Percentiles rank a stretch among this genome's conserved stretches.
These are phyloP conservation scores for Dentipellis sp. DNA, from an alignment of 768 basidiomycete genomes.

Conservation along the genomic window DNA sequence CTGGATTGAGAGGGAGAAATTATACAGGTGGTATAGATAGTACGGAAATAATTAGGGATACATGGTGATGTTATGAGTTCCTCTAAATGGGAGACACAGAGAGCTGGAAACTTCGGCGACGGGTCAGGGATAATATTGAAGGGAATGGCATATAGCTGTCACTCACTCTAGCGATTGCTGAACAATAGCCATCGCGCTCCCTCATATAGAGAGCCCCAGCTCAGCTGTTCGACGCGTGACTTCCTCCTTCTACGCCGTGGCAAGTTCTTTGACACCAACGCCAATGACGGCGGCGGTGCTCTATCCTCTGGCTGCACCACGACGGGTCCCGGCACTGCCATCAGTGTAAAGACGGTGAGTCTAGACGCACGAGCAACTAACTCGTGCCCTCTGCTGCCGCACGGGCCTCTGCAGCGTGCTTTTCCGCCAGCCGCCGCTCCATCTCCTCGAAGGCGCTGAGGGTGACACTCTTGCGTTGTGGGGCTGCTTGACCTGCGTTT, in stretches of 20 bases:
- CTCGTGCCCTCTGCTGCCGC: neutral
- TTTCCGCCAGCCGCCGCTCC: conserved; percentile 47
- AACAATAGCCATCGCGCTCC: neutral
- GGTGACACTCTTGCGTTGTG: conserved; percentile 23
- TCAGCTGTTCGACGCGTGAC: neutral
- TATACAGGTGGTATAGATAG: too few relatives aligned
- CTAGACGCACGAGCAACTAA: neutral
- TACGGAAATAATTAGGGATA: too few relatives aligned
- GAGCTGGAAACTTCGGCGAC: too few relatives aligned
- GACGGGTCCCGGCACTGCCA: neutral
- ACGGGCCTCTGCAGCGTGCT: conserved; percentile 21
- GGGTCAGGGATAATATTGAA: neutral
- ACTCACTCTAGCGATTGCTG: neutral
- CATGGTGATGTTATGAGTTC: too few relatives aligned
- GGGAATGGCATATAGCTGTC: neutral
- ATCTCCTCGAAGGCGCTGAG: conserved; percentile 65
- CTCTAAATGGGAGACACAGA: too few relatives aligned
- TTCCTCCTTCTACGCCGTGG: too few relatives aligned
- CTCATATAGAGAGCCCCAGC: neutral
- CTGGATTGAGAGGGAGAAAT: too few relatives aligned
- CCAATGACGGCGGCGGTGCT: neutral
- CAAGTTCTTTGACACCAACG: neutral
- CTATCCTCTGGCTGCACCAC: neutral
- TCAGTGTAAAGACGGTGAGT: neutral
- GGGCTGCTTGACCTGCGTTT: conserved; percentile 13